Conservation (phyloP, 2,329 filamentous ascomycete genomes). For the Calonectria pseudoreteaudii region DNA sequence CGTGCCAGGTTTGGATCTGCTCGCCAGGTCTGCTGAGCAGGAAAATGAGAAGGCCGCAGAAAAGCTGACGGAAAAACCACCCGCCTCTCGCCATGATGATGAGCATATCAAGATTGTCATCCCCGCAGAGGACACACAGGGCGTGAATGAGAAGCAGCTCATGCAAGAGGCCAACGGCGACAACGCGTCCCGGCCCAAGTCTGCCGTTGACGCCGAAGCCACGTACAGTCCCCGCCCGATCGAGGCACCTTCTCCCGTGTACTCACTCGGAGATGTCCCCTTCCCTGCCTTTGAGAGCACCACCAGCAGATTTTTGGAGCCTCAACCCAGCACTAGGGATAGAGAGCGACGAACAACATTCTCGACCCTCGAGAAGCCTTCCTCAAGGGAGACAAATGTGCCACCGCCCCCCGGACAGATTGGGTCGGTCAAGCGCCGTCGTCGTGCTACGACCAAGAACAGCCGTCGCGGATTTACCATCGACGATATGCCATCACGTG, state of each 20-base stretch:
- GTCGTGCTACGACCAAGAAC: conserved; percentile 77
- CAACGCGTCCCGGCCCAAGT: conserved; percentile 25
- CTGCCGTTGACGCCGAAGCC: conserved; percentile 42
- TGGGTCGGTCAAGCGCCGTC: conserved; percentile 70
- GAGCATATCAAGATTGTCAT: conserved; percentile 48
- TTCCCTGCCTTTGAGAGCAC: conserved; percentile 62
- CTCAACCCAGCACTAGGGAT: conserved; percentile 51
- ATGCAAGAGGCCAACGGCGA: conserved; percentile 41
- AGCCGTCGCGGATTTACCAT: conserved; percentile 73
- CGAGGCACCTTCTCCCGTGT: conserved; percentile 56
- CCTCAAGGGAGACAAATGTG: conserved; percentile 49
- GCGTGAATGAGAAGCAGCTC: conserved; percentile 56
- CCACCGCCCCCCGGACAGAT: conserved; percentile 48
- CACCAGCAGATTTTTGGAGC: conserved; percentile 48
- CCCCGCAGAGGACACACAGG: conserved; percentile 44
- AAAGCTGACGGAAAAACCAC: conserved; percentile 44
- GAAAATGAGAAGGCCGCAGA: conserved; percentile 50
- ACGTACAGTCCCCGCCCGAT: conserved; percentile 37
- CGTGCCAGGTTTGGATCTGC: conserved; percentile 54
- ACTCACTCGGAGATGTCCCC: conserved; percentile 55
- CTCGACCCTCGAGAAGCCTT: conserved; percentile 63
- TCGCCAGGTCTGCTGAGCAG: conserved; percentile 49
- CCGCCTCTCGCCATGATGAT: conserved; percentile 35
- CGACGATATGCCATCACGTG: conserved; percentile 81
- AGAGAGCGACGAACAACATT: conserved; percentile 68